Conservation (phyloP, 2,329 filamentous ascomycete genomes). For the Fusarium cyanostomum region DNA sequence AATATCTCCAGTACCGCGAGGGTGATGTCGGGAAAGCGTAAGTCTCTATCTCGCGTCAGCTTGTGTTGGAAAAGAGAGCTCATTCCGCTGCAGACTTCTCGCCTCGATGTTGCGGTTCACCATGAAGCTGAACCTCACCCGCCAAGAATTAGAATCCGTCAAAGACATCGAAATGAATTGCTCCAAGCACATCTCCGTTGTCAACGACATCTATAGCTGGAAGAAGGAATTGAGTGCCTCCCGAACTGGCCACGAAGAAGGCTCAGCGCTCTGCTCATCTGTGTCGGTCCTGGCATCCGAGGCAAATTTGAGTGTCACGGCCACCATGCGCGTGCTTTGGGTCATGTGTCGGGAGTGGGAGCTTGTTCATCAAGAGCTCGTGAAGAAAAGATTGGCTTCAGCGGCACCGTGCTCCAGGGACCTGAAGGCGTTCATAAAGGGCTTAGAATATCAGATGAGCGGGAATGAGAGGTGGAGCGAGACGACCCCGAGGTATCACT, state of each 20-base stretch:
- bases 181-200: slow-evolving; percentile 50
- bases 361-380: background rate
- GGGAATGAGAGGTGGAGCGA: background rate
- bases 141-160: slow-evolving; percentile 40
- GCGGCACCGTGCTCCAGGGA: background rate
- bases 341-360: background rate
- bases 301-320: background rate
- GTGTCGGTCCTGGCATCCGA: background rate
- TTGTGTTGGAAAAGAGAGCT: background rate
- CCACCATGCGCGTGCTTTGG: background rate
- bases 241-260: background rate
- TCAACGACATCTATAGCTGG: slow-evolving; percentile 54
- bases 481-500: background rate
- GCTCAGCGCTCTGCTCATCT: background rate
- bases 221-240: slow-evolving; percentile 48
- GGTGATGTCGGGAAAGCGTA: slow-evolving; percentile 53
- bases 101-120: slow-evolving; percentile 51
- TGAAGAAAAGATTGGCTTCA: background rate
- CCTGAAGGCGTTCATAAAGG: background rate
- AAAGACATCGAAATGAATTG: slow-evolving; percentile 47
- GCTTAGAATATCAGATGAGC: background rate
- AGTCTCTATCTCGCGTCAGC: slow-evolving; percentile 20
- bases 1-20: slow-evolving; percentile 52
- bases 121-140: slow-evolving; percentile 45
- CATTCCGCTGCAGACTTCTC: slow-evolving; percentile 39